Evolutionary conservation across 306 rosid genomes (phyloP), one percentile per base, ranked within the genome.

Genomic region (Inga leiocalycina): DNA sequence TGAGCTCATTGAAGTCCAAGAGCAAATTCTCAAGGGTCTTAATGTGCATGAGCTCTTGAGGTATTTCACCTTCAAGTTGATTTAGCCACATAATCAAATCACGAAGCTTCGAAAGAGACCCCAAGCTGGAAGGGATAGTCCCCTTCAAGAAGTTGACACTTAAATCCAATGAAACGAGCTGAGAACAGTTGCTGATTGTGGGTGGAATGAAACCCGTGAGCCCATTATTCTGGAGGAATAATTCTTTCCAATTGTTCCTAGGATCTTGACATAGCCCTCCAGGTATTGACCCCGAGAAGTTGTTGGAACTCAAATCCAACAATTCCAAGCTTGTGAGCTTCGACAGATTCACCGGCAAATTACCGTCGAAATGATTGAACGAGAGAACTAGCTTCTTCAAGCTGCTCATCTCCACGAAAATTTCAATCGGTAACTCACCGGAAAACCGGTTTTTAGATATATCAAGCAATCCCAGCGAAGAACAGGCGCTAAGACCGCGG

Each of bases 241-340:
- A 79, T 81, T 87, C 98, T 81, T 85, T 88, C 86, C 87, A 85
- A 45, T 57, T 91, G 80, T 84, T 90, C 12, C 75, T 67, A 1
- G 87, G 83, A 71, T 69, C 85, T 62, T 84, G 62, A 61, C 99
- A 97, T 0, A 97, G 89, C 30, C 83, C 75, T 1, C 3, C 24
- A 0, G 97, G 97, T 59, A 97, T 88, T 5, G 79, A 11, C 9
- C 98, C 97, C 12, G 84, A 43, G 35, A 97, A 86, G 83, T 80
- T 87, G 75, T 97, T 97, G 5, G 95, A 89, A 75, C 95, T 92
- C 85, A 97, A 97, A 94, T 97, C 99, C 91, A 97, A 81, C 16
- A 82, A 77, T 51, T 91, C 92, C 84, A 97, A 71, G 39, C n/a
- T 32, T 17, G 84, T 30, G 0, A 97, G 84, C 71, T 81, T 71